Base-by-base conservation (phyloP, 2,329 filamentous ascomycete species). In the Aspergillus aculeatinus region DNA sequence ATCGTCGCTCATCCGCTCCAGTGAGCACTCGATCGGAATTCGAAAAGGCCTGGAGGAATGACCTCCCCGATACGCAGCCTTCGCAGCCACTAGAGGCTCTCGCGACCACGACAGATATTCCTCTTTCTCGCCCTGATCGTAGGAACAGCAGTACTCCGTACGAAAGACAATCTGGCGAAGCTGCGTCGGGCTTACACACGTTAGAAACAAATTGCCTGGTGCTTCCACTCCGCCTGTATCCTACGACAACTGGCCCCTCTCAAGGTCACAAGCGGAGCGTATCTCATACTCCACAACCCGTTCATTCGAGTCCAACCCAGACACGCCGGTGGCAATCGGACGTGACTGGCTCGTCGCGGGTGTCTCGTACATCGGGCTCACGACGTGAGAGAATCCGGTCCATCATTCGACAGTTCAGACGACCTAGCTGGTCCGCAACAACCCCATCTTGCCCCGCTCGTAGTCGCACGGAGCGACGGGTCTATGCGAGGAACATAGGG, bases 1-100 rank as follows among this genome's bases (percentile, higher is more conserved):
- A 65, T 48, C 65, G 69, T 55, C 63, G 69, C n/a, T 63, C 65
- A 44, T 65, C 67, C 10, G 67, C 70, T 9, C 58, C 70, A 16
- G 65, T 72, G 55, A 67, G 74, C 35, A 67, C 68, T 6, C 65
- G 64, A 11, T 73, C 76, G 52, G 74, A 76, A 35, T 72, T 75
- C 58, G 72, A 76, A 52, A 58, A 68, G 39, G 57, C 66, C 14
- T 57, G 75, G 39, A 44, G 39, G 6, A 16, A 64, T 69, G 16
- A 63, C 67, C 25, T 68, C 72, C 10, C 57, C 57, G 9, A 65
- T 70, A 12, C 74, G 73, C 61, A 65, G 63, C 29, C 64, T 68
- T 50, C 59, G 62, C 19, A 55, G 67, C 42, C 60, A 64, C 23
- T 57, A 60, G 48, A 59, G 60, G 42, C 51, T 51, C 23, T 58